Percentiles rank a stretch among this genome's conserved stretches.
phyloP scores from a whole-genome alignment of 176 grass and related monocot species.

The Musa beccarii region DNA sequence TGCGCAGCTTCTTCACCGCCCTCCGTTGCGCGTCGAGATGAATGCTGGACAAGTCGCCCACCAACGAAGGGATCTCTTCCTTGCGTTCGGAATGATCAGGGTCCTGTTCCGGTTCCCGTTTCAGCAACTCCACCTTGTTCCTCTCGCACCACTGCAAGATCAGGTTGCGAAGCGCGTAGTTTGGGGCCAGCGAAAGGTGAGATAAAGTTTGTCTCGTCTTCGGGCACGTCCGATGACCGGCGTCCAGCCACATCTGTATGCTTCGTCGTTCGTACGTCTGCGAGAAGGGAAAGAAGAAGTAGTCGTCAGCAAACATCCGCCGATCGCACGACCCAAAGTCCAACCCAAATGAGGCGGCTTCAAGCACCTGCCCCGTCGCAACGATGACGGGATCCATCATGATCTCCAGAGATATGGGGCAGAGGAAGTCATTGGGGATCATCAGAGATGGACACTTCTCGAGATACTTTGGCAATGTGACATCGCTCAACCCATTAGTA shows the following conservation, averaged over 20 bases:
- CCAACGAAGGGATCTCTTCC: conserved; percentile 41
- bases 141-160: conserved; percentile 67
- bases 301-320: neutral
- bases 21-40: conserved; percentile 56
- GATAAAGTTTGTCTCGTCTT: conserved; percentile 53
- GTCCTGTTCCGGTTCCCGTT: conserved; percentile 12
- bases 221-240: conserved; percentile 50
- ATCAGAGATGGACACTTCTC: conserved; percentile 64
- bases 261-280: conserved; percentile 58
- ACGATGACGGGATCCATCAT: conserved; percentile 66
- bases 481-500: conserved; percentile 42
- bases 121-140: conserved; percentile 45
- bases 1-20: conserved; percentile 54
- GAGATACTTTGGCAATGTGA: conserved; percentile 55
- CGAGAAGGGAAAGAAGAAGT: neutral
- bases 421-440: conserved; percentile 63
- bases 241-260: conserved; percentile 60
- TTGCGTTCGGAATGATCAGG: conserved; percentile 8
- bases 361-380: conserved; percentile 32
- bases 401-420: conserved; percentile 67
- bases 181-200: conserved; percentile 48
- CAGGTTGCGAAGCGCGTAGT: conserved; percentile 53
- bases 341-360: neutral
- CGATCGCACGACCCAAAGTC: neutral
- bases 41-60: conserved; percentile 33